Base-by-base conservation (phyloP, 75 land plant genomes). In the Gnetum montanum region DNA sequence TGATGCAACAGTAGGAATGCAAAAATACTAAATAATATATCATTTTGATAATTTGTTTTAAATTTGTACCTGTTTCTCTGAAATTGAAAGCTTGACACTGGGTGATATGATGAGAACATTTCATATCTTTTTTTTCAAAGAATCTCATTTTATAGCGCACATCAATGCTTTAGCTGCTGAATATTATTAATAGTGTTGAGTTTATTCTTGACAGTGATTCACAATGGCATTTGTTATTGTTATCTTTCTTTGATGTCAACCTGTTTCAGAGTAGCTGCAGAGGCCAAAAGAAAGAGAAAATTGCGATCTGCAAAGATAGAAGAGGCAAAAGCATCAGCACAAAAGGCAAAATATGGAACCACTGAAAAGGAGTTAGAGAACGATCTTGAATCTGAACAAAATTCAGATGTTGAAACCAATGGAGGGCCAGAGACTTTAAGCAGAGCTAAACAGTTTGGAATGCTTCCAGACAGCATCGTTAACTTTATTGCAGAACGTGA, bases 401-500 rank as follows among this genome's bases (percentile, higher is more conserved):
- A 19, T 48, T 48, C 30, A 13, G 28, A 48, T 48, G 29, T 16
- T 10, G 11, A 4, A 8, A 25, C 16, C 5, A 30, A 15, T 27
- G 30, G 27, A 12, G 50, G 27, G 25, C n/a, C 25, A 26, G n/a
- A 25, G 28, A 48, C 29, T 48, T 48, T 48, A 5, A 10, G 28
- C 16, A 48, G 5, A 25, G 50, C 50, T 12, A 48, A 26, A 30
- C n/a, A 48, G 27, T 4, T 25, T 48, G 50, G 29, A 48, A 48
- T 48, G 50, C 50, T 48, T 48, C 50, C 50, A 48, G 50, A 48
- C 19, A 48, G 30, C 2, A 26, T 48, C 27, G 50, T 48, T 15
- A 48, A 48, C 29, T 48, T 48, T 16, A 27, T 48, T 48, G 29
- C 50, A 48, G 50, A 30, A 15, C 50, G 50, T 48, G 50, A 48